Evolutionary conservation across 345 rosid genomes (phyloP).

Genomic region (Melaleuca quinquenervia): DNA sequence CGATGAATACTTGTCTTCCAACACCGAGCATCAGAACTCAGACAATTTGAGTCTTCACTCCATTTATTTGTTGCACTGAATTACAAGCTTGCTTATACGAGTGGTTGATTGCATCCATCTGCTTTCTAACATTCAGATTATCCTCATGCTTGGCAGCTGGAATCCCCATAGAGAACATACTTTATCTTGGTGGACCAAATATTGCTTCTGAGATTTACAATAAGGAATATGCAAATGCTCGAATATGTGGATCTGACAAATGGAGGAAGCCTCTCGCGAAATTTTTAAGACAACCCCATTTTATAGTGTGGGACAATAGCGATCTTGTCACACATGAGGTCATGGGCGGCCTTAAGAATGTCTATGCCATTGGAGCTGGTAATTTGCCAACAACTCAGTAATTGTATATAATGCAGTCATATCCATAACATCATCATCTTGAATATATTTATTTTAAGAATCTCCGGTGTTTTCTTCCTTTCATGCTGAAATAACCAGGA

Average conservation of each 20-base stretch:
- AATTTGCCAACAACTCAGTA: slow-evolving; percentile 1
- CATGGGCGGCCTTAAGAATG: slow-evolving; percentile 85
- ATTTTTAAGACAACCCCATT: slow-evolving; percentile 69
- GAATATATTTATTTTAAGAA: not conserved
- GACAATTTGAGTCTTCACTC: not conserved
- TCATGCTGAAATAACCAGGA: slow-evolving; percentile 23
- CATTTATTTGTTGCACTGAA: not conserved
- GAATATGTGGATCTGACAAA: slow-evolving; percentile 65
- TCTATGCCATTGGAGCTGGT: slow-evolving; percentile 90
- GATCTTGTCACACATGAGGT: slow-evolving; percentile 82
- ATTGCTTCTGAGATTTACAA: slow-evolving; percentile 74
- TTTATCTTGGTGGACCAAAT: slow-evolving; percentile 79
- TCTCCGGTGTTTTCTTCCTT: not conserved
- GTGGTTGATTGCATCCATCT: not conserved
- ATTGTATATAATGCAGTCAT: not conserved
- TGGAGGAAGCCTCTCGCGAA: slow-evolving; percentile 71
- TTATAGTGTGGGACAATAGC: slow-evolving; percentile 75
- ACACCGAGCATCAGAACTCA: not conserved
- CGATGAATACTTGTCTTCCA: not conserved
- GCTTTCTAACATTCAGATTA: not conserved
- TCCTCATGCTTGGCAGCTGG: slow-evolving; percentile 35
- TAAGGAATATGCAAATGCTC: slow-evolving; percentile 76
- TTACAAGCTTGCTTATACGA: not conserved
- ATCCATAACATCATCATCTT: not conserved
- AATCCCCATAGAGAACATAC: slow-evolving; percentile 50